These are phyloP conservation scores for Chalara sp. DNA, from an alignment of 2,329 filamentous ascomycete species.

Conservation along the genomic window DNA sequence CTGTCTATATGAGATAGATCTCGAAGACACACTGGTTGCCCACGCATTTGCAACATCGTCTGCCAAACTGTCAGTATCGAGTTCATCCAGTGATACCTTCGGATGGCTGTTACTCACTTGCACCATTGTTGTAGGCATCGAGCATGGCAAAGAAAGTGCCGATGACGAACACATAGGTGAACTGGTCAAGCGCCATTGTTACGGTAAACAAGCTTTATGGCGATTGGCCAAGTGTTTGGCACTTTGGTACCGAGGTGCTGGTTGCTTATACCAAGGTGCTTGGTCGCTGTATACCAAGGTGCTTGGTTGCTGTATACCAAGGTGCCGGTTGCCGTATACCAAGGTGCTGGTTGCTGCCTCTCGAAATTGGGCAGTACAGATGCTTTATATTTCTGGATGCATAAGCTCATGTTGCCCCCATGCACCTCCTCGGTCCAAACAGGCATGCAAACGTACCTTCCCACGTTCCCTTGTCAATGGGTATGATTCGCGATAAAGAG, in stretches of 20 bases:
- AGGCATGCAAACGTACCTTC: background rate
- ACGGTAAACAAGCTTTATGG: background rate
- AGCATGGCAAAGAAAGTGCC: conserved; percentile 49
- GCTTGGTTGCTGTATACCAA: background rate
- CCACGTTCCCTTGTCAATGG: background rate
- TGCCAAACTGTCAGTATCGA: conserved; percentile 23
- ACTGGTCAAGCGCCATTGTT: conserved; percentile 34
- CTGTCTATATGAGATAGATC: conserved; percentile 64
- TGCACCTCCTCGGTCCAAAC: background rate
- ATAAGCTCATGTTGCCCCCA: background rate
- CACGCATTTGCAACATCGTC: conserved; percentile 82
- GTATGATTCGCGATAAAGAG: background rate
- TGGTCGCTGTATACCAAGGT: background rate
- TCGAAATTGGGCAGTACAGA: background rate
- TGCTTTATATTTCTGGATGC: background rate
- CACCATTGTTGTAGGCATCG: conserved; percentile 54
- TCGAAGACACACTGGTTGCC: conserved; percentile 76
- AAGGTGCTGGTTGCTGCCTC: background rate
- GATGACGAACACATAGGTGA: conserved; percentile 50
- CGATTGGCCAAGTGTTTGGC: too few species aligned
- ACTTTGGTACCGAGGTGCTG: too few species aligned
- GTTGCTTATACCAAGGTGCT: background rate
- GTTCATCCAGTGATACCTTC: background rate
- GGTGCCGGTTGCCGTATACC: background rate
- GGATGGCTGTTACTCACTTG: conserved; percentile 15